These are phyloP conservation scores for Porcisia deanei DNA, from an alignment of 208 protist genomes.

Conservation along the genomic window DNA sequence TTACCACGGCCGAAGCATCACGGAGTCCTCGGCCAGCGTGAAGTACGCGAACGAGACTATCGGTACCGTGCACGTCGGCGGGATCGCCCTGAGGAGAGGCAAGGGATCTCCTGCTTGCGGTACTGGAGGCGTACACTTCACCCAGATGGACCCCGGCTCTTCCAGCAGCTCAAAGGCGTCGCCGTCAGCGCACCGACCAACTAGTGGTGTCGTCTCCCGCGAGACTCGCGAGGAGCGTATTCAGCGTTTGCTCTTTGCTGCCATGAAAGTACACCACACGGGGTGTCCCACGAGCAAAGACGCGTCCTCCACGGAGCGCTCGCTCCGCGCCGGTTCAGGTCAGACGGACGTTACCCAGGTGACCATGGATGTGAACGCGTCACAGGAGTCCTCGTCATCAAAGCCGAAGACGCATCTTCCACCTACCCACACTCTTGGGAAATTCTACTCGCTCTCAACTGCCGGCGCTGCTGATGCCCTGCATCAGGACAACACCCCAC, in stretches of 20 bases:
- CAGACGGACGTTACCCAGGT: background rate
- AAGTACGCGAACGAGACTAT: conserved; percentile 72
- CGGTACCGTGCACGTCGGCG: conserved; percentile 56
- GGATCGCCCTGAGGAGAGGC: conserved; percentile 22
- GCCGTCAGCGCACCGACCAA: background rate
- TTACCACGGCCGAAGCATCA: conserved; percentile 68
- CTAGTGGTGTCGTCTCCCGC: background rate
- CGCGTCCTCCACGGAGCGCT: background rate
- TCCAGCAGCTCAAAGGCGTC: background rate
- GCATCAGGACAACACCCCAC: conserved; percentile 37
- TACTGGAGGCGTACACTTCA: conserved; percentile 7
- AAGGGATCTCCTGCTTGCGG: conserved; percentile 2
- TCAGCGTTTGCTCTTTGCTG: conserved; percentile 19
- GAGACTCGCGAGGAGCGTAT: conserved; percentile 21
- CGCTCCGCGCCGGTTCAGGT: background rate
- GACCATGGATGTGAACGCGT: background rate
- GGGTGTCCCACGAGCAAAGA: conserved; percentile 5
- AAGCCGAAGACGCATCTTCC: background rate
- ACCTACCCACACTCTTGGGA: conserved; percentile 3
- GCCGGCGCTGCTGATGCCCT: conserved; percentile 38
- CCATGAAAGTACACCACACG: conserved; percentile 12
- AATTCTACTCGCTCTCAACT: conserved; percentile 36
- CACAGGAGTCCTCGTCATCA: background rate
- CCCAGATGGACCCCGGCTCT: background rate
- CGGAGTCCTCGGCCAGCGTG: conserved; percentile 43